Evolutionary conservation across 2,329 filamentous ascomycete genomes (phyloP), one percentile per base, ranked within the genome.

Genomic region (Ophiocordyceps robertsii): DNA sequence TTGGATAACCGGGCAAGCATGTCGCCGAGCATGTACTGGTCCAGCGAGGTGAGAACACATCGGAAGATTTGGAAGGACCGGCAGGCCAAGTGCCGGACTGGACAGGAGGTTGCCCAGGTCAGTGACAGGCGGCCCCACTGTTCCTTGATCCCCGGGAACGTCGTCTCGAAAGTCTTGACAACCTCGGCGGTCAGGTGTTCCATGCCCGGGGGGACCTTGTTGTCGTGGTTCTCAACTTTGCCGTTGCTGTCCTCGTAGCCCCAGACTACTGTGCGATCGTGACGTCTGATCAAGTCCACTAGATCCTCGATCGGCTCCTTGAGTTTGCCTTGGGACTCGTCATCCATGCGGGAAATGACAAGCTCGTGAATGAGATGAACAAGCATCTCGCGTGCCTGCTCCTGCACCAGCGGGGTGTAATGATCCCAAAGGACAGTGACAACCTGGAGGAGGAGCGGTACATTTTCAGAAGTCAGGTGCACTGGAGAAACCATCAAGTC

Each of bases 1-100:
- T 96, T 98, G 2, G 90, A 96, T 29, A 98, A 70, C 38, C 93
- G 76, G 12, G 85, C 89, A 19, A 98, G 77, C 88, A 98, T 98
- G 55, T 98, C 92, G 2, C 87, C 88, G 14, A 98, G 73, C 90
- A 96, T 98, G 44, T 80, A 73, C 51, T 93, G 88, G 56, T 98
- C 90, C 19, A 96, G 67, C 1, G 84, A 87, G 14, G 86, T 93
- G 27, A 94, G 75, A 43, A 96, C 89, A 57, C 90, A 96, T 29
- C 92, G 77, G 65, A 95, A 98, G 11, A 98, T 83, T 57, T 98
- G 93, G 63, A 98, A 96, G 0, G 93, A 98, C 27, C 92, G 82
- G 57, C 93, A 98, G 2, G 92, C 92, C 41, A 98, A 70, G 64
- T 98, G 92, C 39, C 90, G 74, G 6, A 98, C 93, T 0, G 92